Percentiles rank a stretch among this genome's conserved stretches.
Evolutionary conservation across 495 filamentous ascomycete species (phyloP).

Genomic region (Hypoxylon lienhwacheense): DNA sequence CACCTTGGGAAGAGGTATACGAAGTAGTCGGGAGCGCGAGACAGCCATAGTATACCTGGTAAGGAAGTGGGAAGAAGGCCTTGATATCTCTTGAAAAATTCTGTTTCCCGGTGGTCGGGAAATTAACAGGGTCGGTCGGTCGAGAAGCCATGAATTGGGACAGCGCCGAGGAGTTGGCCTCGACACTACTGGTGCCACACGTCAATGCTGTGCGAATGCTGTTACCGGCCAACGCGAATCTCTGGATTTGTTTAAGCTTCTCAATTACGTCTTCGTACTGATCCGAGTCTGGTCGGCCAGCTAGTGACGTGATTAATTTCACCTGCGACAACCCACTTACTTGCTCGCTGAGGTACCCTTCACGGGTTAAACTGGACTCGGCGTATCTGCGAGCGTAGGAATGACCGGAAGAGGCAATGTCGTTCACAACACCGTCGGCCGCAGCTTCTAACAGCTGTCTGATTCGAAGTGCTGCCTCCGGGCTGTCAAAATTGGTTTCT

Average conservation of each 20-base stretch:
- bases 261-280: constrained; percentile 72
- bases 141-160: constrained; percentile 68
- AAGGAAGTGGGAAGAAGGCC: constrained; percentile 90
- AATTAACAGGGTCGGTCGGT: constrained; percentile 47
- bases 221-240: constrained; percentile 64
- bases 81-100: constrained; percentile 55
- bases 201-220: constrained; percentile 80
- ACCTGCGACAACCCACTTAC: constrained; percentile 84
- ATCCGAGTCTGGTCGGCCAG: constrained; percentile 58
- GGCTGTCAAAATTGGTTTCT: constrained; percentile 86
- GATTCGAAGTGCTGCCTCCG: constrained; percentile 77
- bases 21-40: constrained; percentile 80
- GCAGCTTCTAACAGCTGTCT: constrained; percentile 80
- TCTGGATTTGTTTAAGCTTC: constrained; percentile 86
- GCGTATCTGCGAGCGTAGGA: constrained; percentile 80
- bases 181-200: constrained; percentile 70
- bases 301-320: constrained; percentile 71
- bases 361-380: constrained; percentile 72
- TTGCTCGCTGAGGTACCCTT: constrained; percentile 73
- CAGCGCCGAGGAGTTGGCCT: constrained; percentile 71
- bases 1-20: constrained; percentile 73
- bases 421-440: constrained; percentile 87
- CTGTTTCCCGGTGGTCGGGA: constrained; percentile 38
- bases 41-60: constrained; percentile 93
- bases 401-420: constrained; percentile 85